Evolutionary conservation across 148 eudicot genomes (phyloP).

Genomic region (Pharnaceum exiguum): DNA sequence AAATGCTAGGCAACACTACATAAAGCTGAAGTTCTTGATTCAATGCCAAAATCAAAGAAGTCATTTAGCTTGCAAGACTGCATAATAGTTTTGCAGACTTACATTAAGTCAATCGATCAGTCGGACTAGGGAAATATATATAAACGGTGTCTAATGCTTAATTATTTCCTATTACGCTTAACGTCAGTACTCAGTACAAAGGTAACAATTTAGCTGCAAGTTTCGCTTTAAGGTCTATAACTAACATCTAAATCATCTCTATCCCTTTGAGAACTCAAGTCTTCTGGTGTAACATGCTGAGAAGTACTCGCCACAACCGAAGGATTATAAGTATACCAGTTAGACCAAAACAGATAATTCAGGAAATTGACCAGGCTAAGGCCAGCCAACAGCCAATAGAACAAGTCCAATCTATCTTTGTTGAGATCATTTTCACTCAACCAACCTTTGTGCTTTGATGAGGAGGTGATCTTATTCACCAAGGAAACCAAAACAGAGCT

Average conservation of each 20-base stretch:
- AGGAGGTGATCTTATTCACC: constrained; percentile 52
- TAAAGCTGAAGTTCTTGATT: too few species aligned
- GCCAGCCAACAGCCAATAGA: constrained; percentile 80
- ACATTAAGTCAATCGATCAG: too few species aligned
- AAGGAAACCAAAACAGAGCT: constrained; percentile 73
- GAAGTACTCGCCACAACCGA: constrained; percentile 24
- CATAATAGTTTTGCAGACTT: too few species aligned
- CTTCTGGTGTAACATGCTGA: constrained; percentile 27
- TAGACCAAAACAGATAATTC: constrained; percentile 68
- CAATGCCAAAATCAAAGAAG: too few species aligned
- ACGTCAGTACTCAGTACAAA: constrained; percentile 3
- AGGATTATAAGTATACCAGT: constrained; percentile 66
- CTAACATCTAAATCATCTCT: neutral
- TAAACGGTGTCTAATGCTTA: neutral
- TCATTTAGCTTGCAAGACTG: too few species aligned
- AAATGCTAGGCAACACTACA: too few species aligned
- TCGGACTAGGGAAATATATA: neutral
- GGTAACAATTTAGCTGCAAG: neutral
- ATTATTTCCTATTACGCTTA: constrained; percentile 9
- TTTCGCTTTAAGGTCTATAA: constrained; percentile 12
- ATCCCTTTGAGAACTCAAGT: neutral
- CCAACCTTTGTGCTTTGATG: constrained; percentile 56
- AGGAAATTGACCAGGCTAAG: constrained; percentile 65
- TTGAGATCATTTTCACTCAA: constrained; percentile 68
- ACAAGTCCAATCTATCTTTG: constrained; percentile 68